These are phyloP conservation scores for Rosa lucieae DNA, from an alignment of 306 rosid species.

Conservation along the genomic window DNA sequence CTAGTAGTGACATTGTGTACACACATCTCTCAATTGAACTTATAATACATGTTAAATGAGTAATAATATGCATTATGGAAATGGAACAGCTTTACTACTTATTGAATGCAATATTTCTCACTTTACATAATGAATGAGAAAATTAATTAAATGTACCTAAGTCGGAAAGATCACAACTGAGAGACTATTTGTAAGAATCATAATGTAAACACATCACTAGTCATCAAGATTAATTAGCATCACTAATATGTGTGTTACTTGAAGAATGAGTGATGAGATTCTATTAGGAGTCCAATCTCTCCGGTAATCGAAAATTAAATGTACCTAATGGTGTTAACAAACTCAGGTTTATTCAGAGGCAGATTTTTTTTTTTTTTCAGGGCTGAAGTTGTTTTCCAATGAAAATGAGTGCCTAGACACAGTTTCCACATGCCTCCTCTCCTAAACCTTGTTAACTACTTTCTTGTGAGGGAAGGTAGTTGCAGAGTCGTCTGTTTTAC, in stretches of 20 bases:
- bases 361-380: background rate
- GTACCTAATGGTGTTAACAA: background rate
- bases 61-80: background rate
- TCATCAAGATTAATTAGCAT: too few species aligned
- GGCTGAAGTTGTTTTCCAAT: background rate
- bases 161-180: too few species aligned
- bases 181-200: background rate
- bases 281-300: too few species aligned
- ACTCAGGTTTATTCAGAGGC: background rate
- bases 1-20: background rate
- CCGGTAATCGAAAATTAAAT: background rate
- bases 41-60: background rate
- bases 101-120: background rate
- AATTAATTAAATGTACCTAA: too few species aligned
- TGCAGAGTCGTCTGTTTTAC: background rate
- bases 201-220: too few species aligned
- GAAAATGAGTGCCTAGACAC: background rate
- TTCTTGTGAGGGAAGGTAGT: background rate
- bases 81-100: background rate
- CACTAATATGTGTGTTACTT: too few species aligned
- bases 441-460: background rate
- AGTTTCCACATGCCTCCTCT: background rate
- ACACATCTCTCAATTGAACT: slow-evolving; percentile 46
- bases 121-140: background rate
- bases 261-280: too few species aligned